Evolutionary conservation across 164 flowering plant species (phyloP).

Genomic region (Warburgia ugandensis): DNA sequence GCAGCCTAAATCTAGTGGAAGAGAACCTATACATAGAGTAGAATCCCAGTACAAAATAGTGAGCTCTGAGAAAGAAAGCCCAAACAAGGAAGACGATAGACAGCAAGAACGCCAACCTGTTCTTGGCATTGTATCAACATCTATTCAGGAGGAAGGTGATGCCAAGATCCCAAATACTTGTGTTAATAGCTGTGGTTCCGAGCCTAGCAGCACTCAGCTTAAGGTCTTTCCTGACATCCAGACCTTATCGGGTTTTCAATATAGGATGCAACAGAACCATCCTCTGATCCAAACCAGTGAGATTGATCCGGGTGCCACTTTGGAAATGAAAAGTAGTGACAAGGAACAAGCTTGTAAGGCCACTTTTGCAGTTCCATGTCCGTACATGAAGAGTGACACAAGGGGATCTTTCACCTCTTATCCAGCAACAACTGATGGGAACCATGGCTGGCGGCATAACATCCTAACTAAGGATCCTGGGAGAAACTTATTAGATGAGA

Average conservation of each 20-base stretch:
- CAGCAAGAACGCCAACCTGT: conserved; percentile 7
- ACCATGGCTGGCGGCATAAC: conserved; percentile 15
- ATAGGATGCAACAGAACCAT: conserved; percentile 12
- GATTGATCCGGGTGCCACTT: conserved; percentile 5
- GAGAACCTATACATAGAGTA: conserved; percentile 16
- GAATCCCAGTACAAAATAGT: conserved; percentile 12
- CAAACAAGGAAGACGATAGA: conserved; percentile 15
- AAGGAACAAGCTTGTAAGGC: conserved; percentile 13
- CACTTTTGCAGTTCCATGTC: conserved; percentile 13
- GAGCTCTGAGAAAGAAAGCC: conserved; percentile 13
- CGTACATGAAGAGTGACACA: conserved; percentile 3
- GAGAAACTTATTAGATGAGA: too few species aligned
- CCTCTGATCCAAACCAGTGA: conserved; percentile 6
- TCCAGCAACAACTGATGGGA: conserved; percentile 7
- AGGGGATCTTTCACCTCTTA: too few species aligned
- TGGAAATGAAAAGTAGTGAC: conserved; percentile 6
- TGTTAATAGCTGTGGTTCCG: conserved; percentile 1
- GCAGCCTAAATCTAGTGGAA: conserved; percentile 23
- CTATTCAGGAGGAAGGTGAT: conserved; percentile 12
- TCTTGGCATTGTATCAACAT: conserved; percentile 1
- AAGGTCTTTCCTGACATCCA: conserved; percentile 10
- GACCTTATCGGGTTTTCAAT: conserved; percentile 5
- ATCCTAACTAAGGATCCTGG: conserved; percentile 10
- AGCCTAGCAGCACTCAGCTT: conserved; percentile 11
- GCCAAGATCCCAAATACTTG: conserved; percentile 9